Evolutionary conservation across 345 rosid genomes (phyloP), one percentile per base, ranked within the genome.

Genomic region (Diplotaxis tenuifolia): DNA sequence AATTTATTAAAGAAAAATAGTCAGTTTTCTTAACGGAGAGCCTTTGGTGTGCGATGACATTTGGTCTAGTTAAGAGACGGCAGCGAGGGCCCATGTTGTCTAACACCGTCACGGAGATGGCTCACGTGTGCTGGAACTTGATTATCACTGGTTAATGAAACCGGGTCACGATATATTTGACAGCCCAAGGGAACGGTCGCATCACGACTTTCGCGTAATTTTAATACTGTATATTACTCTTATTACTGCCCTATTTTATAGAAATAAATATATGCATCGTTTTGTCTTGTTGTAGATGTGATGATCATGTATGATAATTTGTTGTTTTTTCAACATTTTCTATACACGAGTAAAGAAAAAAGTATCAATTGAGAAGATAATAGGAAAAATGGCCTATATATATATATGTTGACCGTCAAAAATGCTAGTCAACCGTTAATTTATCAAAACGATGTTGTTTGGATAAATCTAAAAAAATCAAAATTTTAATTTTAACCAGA

Each of bases 1-100:
- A 11, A 11, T 2, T 11, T 53, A 53, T n/a, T n/a, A 23, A 23
- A 4, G 8, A 4, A 20, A 38, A 42, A 10, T 80, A 87, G 89
- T 87, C 79, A 83, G 5, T 3, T 57, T 14, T 80, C 49, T 56
- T 79, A 77, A 89, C 96, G 86, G 90, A 54, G 78, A 68, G 9
- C 6, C 29, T 57, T 66, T 58, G 49, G 53, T 65, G 49, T 45
- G 78, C 18, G 74, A 55, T n/a, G 49, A 75, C 70, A 11, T 11
- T 20, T 71, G 87, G 90, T 84, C 83, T 66, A 3, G 79, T 42
- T 62, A 58, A 67, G 61, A 50, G 85, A 75, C 80, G 83, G 85
- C 91, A 87, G 15, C n/a, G 11, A 61, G 94, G 89, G 69, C 84
- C 92, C 85, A 78, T 76, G 38, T 85, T 77, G 80, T 77, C 73